Base-by-base conservation (phyloP, 108 stramenopile species). In the Nitzschia putrida region DNA sequence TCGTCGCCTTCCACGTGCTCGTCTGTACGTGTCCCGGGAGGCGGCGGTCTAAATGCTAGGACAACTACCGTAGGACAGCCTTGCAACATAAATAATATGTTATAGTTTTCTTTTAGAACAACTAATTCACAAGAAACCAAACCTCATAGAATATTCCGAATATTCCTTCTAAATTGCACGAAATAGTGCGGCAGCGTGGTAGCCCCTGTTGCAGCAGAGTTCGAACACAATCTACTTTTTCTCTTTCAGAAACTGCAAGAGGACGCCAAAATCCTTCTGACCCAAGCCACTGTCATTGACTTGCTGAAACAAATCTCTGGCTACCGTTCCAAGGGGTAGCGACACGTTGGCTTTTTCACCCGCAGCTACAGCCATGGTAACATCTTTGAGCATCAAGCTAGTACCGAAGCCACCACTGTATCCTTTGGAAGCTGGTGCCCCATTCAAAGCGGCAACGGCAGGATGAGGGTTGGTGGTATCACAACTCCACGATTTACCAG, bases 381-480 rank as follows among this genome's bases (percentile, higher is more conserved):
- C 49, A 80, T 95, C 94, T 68, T 95, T 95, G 18, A 88, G 78
- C 94, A 95, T 95, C 9, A 95, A 77, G 20, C 77, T 60, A 10
- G 88, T 69, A 12, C 84, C 88, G 68, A 95, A 95, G 3, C 94
- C 94, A 61, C 89, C 89, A 22, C 74, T 68, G 39, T 89, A 91
- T 25, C 76, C 72, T 14, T 80, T 77, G 43, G 83, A 74, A 3
- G 91, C 93, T 53, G 92, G 85, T 26, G 90, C 85, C 29, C 43
- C 71, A 25, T 44, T 59, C 9, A 37, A 38, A 26, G 47, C 44
- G 0, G 88, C 85, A 34, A 83, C 88, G 8, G 39, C 64, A 0
- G 97, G 96, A 70, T 81, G 87, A 16, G 97, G 97, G 84, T 98
- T 98, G 80, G 95, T 94, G 16, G 88, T 79, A 65, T 97, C 88